These are phyloP conservation scores for Ceratobasidium sp. DNA, from an alignment of 1,284 basidiomycete species.

Conservation along the genomic window DNA sequence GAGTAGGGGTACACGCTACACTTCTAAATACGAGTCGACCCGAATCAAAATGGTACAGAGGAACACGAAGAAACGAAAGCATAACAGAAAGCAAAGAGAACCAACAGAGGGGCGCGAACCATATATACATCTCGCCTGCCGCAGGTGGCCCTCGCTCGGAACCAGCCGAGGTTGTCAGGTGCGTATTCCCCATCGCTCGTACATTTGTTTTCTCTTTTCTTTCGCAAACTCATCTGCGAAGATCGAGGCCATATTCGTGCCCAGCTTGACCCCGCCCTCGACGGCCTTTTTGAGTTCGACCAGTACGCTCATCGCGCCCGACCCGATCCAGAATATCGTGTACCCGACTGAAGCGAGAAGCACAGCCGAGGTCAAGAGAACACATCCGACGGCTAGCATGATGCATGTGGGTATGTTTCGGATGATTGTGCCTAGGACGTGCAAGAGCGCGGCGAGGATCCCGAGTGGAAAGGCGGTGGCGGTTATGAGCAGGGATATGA, in stretches of 20 bases:
- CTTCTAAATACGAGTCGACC: not conserved
- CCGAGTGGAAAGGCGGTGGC: constrained; percentile 24
- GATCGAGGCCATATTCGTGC: constrained; percentile 27
- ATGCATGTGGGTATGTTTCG: constrained; percentile 32
- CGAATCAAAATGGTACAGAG: not conserved
- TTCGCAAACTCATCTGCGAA: constrained; percentile 22
- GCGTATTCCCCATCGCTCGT: constrained; percentile 22
- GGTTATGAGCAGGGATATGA: constrained; percentile 1
- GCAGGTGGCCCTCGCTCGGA: not conserved
- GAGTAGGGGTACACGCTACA: not conserved
- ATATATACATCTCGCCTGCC: not conserved
- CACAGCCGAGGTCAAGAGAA: constrained; percentile 29
- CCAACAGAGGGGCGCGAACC: constrained; percentile 9
- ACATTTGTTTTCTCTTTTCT: constrained; percentile 3
- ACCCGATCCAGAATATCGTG: not conserved
- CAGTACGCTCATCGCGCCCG: not conserved
- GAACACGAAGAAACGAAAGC: not conserved
- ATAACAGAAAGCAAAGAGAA: not conserved
- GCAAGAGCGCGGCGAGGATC: constrained; percentile 18
- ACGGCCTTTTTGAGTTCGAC: not conserved
- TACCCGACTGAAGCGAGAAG: constrained; percentile 21
- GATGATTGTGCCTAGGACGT: constrained; percentile 22
- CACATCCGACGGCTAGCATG: constrained; percentile 8
- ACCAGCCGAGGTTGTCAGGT: not conserved
- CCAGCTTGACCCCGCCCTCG: not conserved